A percentile compares a stretch with the other conserved stretches of the same genome.
These are phyloP conservation scores for Picocystis salinarum DNA, from an alignment of 139 green algal genomes.

Conservation along the genomic window DNA sequence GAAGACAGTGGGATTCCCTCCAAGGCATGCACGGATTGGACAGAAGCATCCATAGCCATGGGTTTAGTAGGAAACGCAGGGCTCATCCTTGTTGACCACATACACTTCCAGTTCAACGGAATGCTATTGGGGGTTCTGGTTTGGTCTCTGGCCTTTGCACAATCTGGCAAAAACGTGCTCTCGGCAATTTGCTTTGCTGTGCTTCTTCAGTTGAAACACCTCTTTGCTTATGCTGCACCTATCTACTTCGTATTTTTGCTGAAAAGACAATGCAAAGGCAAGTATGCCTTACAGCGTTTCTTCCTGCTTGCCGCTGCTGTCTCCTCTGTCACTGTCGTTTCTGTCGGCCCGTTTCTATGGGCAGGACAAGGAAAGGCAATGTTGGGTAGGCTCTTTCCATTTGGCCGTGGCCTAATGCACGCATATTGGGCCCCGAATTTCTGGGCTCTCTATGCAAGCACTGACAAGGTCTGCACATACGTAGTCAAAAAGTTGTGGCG, in stretches of 20 bases:
- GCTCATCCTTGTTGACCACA: slow-evolving; percentile 71
- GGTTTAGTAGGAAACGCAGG: too few species aligned
- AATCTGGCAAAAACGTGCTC: background rate
- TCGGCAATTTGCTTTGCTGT: slow-evolving; percentile 41
- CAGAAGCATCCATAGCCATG: too few species aligned
- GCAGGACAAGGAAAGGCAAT: slow-evolving; percentile 11
- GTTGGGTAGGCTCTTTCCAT: slow-evolving; percentile 68
- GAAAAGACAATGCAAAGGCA: slow-evolving; percentile 24
- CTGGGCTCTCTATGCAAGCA: slow-evolving; percentile 72
- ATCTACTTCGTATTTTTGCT: slow-evolving; percentile 64
- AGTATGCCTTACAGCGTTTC: slow-evolving; percentile 10
- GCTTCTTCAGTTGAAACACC: slow-evolving; percentile 86
- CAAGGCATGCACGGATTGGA: too few species aligned
- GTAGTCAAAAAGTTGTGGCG: slow-evolving; percentile 4
- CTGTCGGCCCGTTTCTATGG: slow-evolving; percentile 17
- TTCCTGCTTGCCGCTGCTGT: slow-evolving; percentile 42
- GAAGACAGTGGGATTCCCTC: too few species aligned
- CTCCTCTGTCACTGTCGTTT: slow-evolving; percentile 3
- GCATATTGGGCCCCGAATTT: slow-evolving; percentile 91
- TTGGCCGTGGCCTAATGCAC: slow-evolving; percentile 69
- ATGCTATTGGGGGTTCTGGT: slow-evolving; percentile 70
- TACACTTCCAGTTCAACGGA: slow-evolving; percentile 99
- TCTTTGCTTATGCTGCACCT: slow-evolving; percentile 69
- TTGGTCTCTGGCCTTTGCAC: slow-evolving; percentile 27
- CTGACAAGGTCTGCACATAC: slow-evolving; percentile 38